A percentile compares a stretch with the other conserved stretches of the same genome.
Conservation (phyloP, 768 basidiomycete species). For the Lentinula raphanica region DNA sequence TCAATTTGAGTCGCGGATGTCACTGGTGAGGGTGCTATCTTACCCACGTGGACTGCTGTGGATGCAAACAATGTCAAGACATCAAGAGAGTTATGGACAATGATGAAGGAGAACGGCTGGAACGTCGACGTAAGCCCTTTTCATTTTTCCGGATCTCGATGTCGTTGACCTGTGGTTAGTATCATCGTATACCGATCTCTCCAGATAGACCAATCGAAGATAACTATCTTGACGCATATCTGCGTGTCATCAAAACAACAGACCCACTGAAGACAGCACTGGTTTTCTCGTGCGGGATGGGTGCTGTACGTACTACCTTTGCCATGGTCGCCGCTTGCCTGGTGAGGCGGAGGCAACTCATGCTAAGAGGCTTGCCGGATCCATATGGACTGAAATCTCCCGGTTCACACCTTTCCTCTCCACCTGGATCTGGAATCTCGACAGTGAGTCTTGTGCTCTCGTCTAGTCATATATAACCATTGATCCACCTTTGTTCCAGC, state of each 20-base stretch:
- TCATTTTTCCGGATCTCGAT: constrained; percentile 59
- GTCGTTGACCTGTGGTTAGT: constrained; percentile 5
- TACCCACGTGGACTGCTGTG: constrained; percentile 92
- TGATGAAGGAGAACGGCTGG: constrained; percentile 80
- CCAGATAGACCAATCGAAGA: constrained; percentile 91
- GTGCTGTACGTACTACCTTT: constrained; percentile 92
- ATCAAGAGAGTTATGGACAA: constrained; percentile 78
- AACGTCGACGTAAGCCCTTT: constrained; percentile 67
- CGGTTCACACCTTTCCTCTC: constrained; percentile 2
- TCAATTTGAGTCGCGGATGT: constrained; percentile 38
- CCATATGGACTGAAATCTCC: constrained; percentile 57
- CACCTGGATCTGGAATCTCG: constrained; percentile 34
- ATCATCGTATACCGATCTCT: constrained; percentile 82
- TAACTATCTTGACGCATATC: constrained; percentile 93
- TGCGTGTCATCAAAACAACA: constrained; percentile 69
- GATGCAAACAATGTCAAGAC: constrained; percentile 82
- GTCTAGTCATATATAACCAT: background rate
- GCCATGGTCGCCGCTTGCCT: constrained; percentile 94
- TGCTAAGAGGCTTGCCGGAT: constrained; percentile 63
- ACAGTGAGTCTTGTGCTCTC: constrained; percentile 35
- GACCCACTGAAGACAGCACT: constrained; percentile 80
- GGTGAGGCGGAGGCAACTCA: constrained; percentile 72
- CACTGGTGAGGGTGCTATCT: constrained; percentile 71
- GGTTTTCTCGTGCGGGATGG: constrained; percentile 96
- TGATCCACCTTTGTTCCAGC: constrained; percentile 10